Evolutionary conservation across 345 rosid species (phyloP), one percentile per base, ranked within the genome.

Genomic region (Gossypium longicalyx): DNA sequence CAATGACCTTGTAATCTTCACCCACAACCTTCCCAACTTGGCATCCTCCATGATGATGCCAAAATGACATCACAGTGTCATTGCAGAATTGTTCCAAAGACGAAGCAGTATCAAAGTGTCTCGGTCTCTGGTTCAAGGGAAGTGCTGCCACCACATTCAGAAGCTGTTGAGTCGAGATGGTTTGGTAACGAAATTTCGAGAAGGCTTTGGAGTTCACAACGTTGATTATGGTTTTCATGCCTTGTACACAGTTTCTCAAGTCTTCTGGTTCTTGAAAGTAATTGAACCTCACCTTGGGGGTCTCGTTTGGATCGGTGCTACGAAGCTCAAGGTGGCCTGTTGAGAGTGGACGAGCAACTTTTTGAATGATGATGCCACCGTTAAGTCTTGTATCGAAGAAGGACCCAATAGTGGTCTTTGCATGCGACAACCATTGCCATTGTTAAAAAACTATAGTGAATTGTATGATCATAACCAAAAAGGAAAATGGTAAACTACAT

Each of bases 1-100:
- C 90, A 67, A 82, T 13, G 2, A 89, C 97, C 71, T 56, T 82
- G 68, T 86, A 89, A 69, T 86, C 79, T 38, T 45, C 71, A 77
- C 89, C 97, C 11, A 89, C 88, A 23, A 89, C 97, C 51, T 72
- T 82, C 13, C 87, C 86, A 27, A 88, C 83, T 71, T 87, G 92
- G 34, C 93, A 91, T 54, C 93, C 97, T 52, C 93, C 93, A 72
- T 91, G 92, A 69, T 88, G 89, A 76, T 88, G 97, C 92, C 91
- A 91, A 41, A 91, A 83, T 2, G 93, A 89, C 89, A 82, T 83
- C 23, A 85, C 97, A 8, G 97, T 89, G 75, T 86, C 92, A 0
- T 47, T 82, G 73, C 93, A 89, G 71, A 86, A 93, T 51, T 90
- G 93, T 74, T 86, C 88, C 68, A 93, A 61, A 1, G 89, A 80